Conservation (phyloP, 345 rosid genomes). For the Eucalyptus polyanthemos region DNA sequence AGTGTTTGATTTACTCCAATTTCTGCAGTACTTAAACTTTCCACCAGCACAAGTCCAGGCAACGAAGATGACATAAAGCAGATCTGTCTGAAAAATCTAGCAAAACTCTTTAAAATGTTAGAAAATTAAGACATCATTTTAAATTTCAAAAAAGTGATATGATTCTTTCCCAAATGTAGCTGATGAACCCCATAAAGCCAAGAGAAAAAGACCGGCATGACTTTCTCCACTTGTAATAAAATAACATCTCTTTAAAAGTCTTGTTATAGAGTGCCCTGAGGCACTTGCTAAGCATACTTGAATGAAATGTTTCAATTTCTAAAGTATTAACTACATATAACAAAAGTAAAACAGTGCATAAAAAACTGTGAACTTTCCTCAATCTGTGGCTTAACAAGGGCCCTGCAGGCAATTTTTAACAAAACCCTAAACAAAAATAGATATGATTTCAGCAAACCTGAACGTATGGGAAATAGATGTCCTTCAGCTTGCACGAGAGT, state of each 20-base stretch:
- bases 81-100: neutral
- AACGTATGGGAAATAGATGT: constrained; percentile 74
- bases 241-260: neutral
- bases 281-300: neutral
- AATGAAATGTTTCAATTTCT: neutral
- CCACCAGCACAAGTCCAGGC: neutral
- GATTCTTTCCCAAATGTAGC: neutral
- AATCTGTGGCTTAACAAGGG: neutral
- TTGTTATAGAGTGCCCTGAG: neutral
- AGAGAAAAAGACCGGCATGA: neutral
- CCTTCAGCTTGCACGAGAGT: constrained; percentile 67
- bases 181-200: neutral
- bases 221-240: neutral
- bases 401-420: neutral
- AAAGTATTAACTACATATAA: neutral
- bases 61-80: neutral
- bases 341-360: neutral
- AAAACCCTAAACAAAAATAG: neutral
- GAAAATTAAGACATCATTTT: neutral
- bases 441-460: constrained; percentile 26
- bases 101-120: neutral
- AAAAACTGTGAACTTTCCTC: neutral
- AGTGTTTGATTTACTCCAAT: neutral
- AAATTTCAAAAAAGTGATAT: neutral
- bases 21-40: neutral